Percentiles rank a stretch among this genome's conserved stretches.
phyloP scores from a whole-genome alignment of 805 yeast genomes.

The Wickerhamiella alocasiicola region DNA sequence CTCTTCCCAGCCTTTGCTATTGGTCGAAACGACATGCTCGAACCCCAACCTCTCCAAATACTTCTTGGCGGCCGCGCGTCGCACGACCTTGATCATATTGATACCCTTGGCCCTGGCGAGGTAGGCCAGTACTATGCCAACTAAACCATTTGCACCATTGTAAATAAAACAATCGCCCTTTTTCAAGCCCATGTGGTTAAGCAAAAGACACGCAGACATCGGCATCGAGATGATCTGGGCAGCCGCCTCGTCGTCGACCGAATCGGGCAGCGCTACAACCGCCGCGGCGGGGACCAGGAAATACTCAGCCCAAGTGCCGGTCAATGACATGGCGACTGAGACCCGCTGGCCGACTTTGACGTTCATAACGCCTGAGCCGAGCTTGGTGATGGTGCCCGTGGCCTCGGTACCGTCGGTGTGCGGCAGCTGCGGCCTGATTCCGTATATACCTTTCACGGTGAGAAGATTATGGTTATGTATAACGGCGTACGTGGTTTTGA shows the following conservation, averaged over 20 bases:
- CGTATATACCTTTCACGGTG: constrained; percentile 6
- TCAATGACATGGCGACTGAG: constrained; percentile 1
- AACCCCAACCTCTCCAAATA: constrained; percentile 6
- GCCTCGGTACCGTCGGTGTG: constrained; percentile 7
- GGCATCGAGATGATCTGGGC: constrained; percentile 12
- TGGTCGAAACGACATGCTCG: constrained; percentile 1
- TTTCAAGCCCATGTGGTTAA: constrained; percentile 3
- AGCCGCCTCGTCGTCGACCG: constrained; percentile 8
- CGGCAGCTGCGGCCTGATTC: constrained; percentile 6
- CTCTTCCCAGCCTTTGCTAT: constrained; percentile 3
- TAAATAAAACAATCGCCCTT: constrained; percentile 10
- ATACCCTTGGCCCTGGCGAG: constrained; percentile 10
- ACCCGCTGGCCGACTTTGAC: constrained; percentile 10
- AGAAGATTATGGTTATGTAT: constrained; percentile 10
- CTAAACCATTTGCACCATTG: constrained; percentile 10
- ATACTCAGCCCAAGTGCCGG: constrained; percentile 12
- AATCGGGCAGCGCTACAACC: constrained; percentile 5
- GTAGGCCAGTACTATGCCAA: constrained; percentile 5
- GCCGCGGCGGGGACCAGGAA: constrained; percentile 4
- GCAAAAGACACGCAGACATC: constrained; percentile 5
- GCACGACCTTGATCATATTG: constrained; percentile 11
- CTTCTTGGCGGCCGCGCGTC: constrained; percentile 9
- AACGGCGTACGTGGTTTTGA: constrained; percentile 5
- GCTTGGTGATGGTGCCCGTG: constrained; percentile 4
- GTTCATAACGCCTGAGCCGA: constrained; percentile 5